Evolutionary conservation across 225 moss, liverwort and hornwort species (phyloP).

Genomic region (Bryoerythrophyllum caledonicum): DNA sequence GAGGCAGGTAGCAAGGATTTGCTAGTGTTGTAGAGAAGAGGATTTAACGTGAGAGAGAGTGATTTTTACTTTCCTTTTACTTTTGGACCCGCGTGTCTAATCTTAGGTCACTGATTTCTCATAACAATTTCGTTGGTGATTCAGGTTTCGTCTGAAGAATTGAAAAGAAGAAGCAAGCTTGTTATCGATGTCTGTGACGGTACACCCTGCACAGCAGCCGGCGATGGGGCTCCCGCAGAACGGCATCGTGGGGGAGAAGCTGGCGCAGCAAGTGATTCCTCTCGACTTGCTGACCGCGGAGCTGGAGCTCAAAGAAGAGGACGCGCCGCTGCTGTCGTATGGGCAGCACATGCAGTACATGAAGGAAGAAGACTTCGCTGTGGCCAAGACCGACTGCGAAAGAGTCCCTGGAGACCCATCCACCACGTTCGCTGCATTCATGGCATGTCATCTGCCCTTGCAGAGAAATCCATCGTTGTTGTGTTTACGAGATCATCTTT

Average conservation of each 20-base stretch:
- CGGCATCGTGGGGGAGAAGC: conserved; percentile 25
- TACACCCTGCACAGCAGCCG: conserved; percentile 31
- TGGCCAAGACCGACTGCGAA: conserved; percentile 42
- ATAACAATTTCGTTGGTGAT: background rate
- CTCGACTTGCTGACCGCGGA: conserved; percentile 16
- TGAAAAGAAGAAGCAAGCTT: background rate
- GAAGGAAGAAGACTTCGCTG: conserved; percentile 51
- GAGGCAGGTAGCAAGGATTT: too few relatives aligned
- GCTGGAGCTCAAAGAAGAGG: conserved; percentile 19
- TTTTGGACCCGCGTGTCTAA: background rate
- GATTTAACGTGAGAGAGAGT: background rate
- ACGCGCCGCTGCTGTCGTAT: conserved; percentile 34
- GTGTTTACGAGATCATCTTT: background rate
- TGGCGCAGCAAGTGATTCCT: conserved; percentile 31
- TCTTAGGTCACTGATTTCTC: conserved; percentile 18
- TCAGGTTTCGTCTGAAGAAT: background rate
- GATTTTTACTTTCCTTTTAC: background rate
- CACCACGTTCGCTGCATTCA: conserved; percentile 70
- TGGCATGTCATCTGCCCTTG: conserved; percentile 25
- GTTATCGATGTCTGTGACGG: conserved; percentile 22
- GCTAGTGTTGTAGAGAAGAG: background rate
- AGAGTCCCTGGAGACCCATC: conserved; percentile 54
- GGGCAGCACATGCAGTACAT: conserved; percentile 34
- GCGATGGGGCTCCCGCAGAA: conserved; percentile 31
- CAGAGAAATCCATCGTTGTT: background rate